These are phyloP conservation scores for Claviceps maximensis DNA, from an alignment of 2,329 filamentous ascomycete genomes.

Conservation along the genomic window DNA sequence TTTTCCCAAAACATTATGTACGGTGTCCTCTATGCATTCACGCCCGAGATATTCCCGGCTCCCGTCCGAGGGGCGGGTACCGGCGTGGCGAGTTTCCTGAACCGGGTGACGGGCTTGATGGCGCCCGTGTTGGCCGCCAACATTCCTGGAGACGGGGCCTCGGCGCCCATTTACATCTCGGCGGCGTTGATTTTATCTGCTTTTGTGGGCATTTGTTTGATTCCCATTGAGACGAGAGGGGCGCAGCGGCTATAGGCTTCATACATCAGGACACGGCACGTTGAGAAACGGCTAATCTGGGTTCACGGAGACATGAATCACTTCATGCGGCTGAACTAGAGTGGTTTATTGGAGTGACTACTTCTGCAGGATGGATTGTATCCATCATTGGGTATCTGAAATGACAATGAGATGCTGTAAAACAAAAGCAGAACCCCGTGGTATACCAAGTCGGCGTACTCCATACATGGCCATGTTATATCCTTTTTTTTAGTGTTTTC, in stretches of 20 bases:
- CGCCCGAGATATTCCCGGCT: slow-evolving; percentile 63
- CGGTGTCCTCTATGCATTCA: slow-evolving; percentile 64
- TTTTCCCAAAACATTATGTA: slow-evolving; percentile 70
- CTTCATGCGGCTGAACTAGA: too few relatives aligned
- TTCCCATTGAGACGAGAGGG: slow-evolving; percentile 51
- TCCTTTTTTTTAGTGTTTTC: not conserved
- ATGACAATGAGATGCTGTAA: not conserved
- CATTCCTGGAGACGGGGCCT: slow-evolving; percentile 43
- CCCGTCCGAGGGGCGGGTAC: slow-evolving; percentile 59
- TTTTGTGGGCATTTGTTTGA: slow-evolving; percentile 44
- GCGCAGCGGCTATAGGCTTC: slow-evolving; percentile 36
- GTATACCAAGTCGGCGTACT: not conserved
- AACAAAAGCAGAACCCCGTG: not conserved
- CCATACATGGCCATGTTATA: not conserved
- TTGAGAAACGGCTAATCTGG: too few relatives aligned
- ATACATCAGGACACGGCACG: too few relatives aligned
- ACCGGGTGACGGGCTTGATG: slow-evolving; percentile 52
- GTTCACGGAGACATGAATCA: too few relatives aligned
- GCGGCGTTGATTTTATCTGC: slow-evolving; percentile 43
- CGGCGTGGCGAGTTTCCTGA: slow-evolving; percentile 59
- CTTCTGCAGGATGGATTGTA: not conserved
- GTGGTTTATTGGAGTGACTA: not conserved
- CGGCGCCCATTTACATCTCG: slow-evolving; percentile 43
- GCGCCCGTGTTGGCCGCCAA: slow-evolving; percentile 56
- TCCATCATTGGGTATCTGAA: not conserved